phyloP scores from a whole-genome alignment of 202 grass and related monocot species.

The Setaria viridis region DNA sequence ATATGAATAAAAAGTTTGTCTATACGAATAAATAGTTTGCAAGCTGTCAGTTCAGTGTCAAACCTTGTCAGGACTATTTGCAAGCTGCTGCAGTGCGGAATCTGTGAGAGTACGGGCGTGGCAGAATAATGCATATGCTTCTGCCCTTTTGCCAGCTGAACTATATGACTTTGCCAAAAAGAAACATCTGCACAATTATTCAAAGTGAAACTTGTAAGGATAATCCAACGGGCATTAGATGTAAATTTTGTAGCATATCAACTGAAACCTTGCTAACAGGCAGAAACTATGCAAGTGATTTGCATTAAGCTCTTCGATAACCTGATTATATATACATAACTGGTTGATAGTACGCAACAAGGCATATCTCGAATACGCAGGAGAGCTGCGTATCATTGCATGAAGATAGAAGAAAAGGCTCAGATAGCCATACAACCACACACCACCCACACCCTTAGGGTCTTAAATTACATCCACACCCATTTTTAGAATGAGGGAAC shows the following conservation, averaged over 20 bases:
- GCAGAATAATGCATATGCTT: conserved; percentile 87
- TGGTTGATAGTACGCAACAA: background rate
- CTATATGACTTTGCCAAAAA: conserved; percentile 97
- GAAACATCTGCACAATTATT: conserved; percentile 74
- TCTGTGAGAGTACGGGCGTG: conserved; percentile 74
- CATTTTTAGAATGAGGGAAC: too few species aligned
- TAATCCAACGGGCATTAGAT: conserved; percentile 12
- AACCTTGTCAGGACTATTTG: conserved; percentile 75
- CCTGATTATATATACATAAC: background rate
- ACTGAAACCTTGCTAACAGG: conserved; percentile 15
- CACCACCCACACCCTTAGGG: too few species aligned
- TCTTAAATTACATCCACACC: too few species aligned
- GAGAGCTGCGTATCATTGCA: too few species aligned
- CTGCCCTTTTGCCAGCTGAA: conserved; percentile 89
- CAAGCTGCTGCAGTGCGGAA: conserved; percentile 69
- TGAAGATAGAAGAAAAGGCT: too few species aligned
- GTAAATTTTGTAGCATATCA: background rate
- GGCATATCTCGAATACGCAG: background rate
- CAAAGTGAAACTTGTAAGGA: conserved; percentile 45
- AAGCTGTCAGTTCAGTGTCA: conserved; percentile 17
- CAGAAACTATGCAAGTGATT: background rate
- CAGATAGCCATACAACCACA: too few species aligned
- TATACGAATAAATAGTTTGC: background rate
- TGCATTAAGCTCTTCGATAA: conserved; percentile 24
- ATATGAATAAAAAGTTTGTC: background rate